Percentiles rank a stretch among this genome's conserved stretches.
Evolutionary conservation across 805 yeast genomes (phyloP).

Genomic region (Ogataea nakhonphanomensis): DNA sequence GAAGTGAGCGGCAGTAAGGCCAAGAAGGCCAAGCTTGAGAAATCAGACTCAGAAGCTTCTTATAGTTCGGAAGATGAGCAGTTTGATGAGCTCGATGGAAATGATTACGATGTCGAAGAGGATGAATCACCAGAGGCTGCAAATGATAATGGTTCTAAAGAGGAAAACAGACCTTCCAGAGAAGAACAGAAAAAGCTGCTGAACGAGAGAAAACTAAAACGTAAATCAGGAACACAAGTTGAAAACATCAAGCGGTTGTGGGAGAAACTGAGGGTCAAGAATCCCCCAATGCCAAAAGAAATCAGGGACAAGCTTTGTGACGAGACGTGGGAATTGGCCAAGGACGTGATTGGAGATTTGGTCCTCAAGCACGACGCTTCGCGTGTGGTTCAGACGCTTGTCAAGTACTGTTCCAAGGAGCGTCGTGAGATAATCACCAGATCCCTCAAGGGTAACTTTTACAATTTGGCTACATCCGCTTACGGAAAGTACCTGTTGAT

Average conservation of each 20-base stretch:
- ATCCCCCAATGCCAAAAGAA: conserved; percentile 74
- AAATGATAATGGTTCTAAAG: conserved; percentile 24
- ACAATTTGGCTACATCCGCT: conserved; percentile 82
- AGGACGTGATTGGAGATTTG: conserved; percentile 74
- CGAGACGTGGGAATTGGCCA: conserved; percentile 80
- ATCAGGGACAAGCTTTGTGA: conserved; percentile 73
- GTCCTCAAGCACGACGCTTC: conserved; percentile 96
- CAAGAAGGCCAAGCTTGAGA: conserved; percentile 20
- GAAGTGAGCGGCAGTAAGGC: conserved; percentile 5
- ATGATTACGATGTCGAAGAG: conserved; percentile 30
- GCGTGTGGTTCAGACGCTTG: conserved; percentile 89
- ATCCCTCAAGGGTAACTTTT: conserved; percentile 71
- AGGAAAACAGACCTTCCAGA: conserved; percentile 58
- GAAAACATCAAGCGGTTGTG: conserved; percentile 81
- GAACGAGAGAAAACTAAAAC: conserved; percentile 78
- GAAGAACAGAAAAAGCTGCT: conserved; percentile 76
- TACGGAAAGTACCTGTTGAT: conserved; percentile 91
- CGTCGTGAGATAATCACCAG: conserved; percentile 68
- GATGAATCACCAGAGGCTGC: conserved; percentile 28
- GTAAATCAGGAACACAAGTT: conserved; percentile 85
- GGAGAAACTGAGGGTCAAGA: conserved; percentile 87
- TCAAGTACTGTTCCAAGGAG: conserved; percentile 78
- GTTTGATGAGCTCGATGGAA: conserved; percentile 34
- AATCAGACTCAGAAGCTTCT: conserved; percentile 17
- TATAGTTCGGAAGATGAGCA: conserved; percentile 21